Evolutionary conservation across 768 basidiomycete genomes (phyloP), one percentile per base, ranked within the genome.

Genomic region (Russula olivacea): DNA sequence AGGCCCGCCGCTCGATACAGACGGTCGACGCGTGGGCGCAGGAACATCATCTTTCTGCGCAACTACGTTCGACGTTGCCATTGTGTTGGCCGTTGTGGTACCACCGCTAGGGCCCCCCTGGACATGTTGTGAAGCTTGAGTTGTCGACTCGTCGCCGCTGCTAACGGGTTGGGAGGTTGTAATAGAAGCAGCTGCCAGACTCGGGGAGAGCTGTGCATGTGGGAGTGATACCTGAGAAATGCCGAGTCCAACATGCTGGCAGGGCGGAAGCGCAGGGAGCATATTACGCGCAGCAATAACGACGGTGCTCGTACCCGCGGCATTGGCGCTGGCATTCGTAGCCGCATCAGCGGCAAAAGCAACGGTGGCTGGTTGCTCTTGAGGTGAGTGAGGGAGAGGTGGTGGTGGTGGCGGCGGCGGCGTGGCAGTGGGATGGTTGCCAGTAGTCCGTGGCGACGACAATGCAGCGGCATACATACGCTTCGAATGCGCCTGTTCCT

Each of bases 261-360:
- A 86, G 84, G n/a, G 82, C 69, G 6, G 85, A 71, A 2, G 85
- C 88, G 4, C 85, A 87, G 12, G 85, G 75, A 80, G 90, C 86
- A 38, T 80, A 83, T 49, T 45, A 0, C 86, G 76, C 0, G 92
- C 81, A 19, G 75, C 81, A 9, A 89, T 73, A 47, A 93, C 80
- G 15, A 63, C 51, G 23, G 57, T 48, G 0, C 82, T 79, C 49
- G 74, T 77, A 68, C 64, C 14, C 25, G 25, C 14, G 2, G 38
- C 73, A 54, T 62, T 25, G 41, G 30, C 3, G 17, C 3, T 32
- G 11, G 55, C n/a, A 8, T 9, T 68, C n/a, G 60, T 61, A 25
- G 55, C 30, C 14, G 53, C 59, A 25, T 34, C 40, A 7, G 45
- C 10, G 2, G 28, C 8, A 6, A 14, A 0, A 10, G 25, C 15